Conservation (phyloP, 139 green algal species). For the Chlorella sp. region DNA sequence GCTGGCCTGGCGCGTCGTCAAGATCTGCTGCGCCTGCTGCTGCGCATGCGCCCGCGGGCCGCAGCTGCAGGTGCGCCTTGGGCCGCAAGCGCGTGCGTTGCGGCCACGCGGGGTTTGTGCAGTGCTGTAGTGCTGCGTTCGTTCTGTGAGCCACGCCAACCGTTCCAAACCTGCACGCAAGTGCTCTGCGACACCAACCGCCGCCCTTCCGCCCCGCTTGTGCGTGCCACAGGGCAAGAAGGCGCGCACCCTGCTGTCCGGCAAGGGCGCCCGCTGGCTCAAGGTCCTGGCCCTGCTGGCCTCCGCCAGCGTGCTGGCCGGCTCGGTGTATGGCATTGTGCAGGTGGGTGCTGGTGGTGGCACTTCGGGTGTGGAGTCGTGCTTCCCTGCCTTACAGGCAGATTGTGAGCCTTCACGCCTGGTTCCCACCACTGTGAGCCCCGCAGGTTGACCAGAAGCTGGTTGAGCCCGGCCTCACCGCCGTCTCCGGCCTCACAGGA, state of each 20-base stretch:
- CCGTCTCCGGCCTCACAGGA: background rate
- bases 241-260: conserved; percentile 6
- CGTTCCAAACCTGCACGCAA: no score
- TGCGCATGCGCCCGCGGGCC: conserved; percentile 18
- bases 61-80: no score
- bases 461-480: background rate
- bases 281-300: background rate
- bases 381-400: no score
- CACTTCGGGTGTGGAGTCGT: no score
- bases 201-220: no score
- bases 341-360: background rate
- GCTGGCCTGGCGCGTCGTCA: conserved; percentile 9
- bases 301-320: background rate
- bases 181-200: no score
- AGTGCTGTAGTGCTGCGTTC: no score
- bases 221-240: background rate
- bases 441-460: background rate
- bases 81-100: no score
- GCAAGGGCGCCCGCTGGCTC: background rate
- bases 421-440: background rate
- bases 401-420: no score
- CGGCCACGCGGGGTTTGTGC: no score
- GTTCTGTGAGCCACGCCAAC: no score
- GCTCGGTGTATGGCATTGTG: conserved; percentile 1
- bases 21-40: conserved; percentile 7